Evolutionary conservation across 495 filamentous ascomycete species (phyloP).

Genomic region (Penicillium cosmopolitanum): DNA sequence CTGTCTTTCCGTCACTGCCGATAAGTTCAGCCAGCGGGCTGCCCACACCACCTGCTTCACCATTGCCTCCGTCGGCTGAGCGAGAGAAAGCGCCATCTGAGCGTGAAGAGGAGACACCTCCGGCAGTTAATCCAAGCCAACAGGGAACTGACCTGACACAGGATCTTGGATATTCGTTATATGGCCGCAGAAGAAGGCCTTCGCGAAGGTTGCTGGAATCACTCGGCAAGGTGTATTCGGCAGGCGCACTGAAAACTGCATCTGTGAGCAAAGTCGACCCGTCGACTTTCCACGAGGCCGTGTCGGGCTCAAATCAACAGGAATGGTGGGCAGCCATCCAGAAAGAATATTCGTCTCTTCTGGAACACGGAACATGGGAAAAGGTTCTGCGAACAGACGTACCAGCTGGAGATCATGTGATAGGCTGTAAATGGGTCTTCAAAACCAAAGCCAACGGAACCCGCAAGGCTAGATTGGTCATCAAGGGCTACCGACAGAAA

Average conservation of each 20-base stretch:
- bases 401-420: conserved; percentile 9
- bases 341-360: conserved; percentile 13
- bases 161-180: conserved; percentile 12
- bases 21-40: no score
- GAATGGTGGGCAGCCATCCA: conserved; percentile 12
- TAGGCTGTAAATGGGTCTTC: conserved; percentile 12
- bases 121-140: background rate
- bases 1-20: no score
- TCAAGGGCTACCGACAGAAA: conserved; percentile 13
- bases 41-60: no score
- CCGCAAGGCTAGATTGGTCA: conserved; percentile 9
- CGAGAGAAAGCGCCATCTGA: conserved; percentile 7
- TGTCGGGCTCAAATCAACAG: conserved; percentile 6
- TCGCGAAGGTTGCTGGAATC: conserved; percentile 10
- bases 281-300: conserved; percentile 8
- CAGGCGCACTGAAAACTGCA: background rate
- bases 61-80: background rate
- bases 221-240: conserved; percentile 11
- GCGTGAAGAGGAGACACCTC: conserved; percentile 1
- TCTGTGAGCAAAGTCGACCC: conserved; percentile 6
- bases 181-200: conserved; percentile 8
- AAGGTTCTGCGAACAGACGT: conserved; percentile 9
- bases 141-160: conserved; percentile 7
- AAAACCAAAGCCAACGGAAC: conserved; percentile 9
- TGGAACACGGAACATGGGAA: no score